These are phyloP conservation scores for Aspergillus awamori DNA, from an alignment of 2,329 filamentous ascomycete species.

Conservation along the genomic window DNA sequence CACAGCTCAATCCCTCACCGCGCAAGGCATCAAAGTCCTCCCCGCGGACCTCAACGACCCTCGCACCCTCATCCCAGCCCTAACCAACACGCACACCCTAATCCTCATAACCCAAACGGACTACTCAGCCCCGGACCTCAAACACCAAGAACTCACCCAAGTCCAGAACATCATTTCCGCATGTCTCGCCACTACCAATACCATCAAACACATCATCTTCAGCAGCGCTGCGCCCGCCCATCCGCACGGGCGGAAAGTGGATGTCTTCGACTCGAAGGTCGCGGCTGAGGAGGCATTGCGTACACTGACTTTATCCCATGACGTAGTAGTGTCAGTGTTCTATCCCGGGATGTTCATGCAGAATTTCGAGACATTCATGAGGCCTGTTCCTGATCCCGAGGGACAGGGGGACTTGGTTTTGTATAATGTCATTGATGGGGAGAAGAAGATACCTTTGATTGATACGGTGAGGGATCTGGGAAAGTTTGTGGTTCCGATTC, in stretches of 20 bases:
- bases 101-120: slow-evolving; percentile 19
- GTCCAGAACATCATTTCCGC: slow-evolving; percentile 33
- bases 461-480: slow-evolving; percentile 42
- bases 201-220: slow-evolving; percentile 35
- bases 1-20: slow-evolving; percentile 49
- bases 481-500: slow-evolving; percentile 40
- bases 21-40: slow-evolving; percentile 56
- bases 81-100: slow-evolving; percentile 53
- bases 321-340: slow-evolving; percentile 56
- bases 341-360: slow-evolving; percentile 60
- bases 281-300: slow-evolving; percentile 59
- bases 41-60: slow-evolving; percentile 55
- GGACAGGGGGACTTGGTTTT: slow-evolving; percentile 31
- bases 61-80: slow-evolving; percentile 34
- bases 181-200: slow-evolving; percentile 23
- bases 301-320: slow-evolving; percentile 42
- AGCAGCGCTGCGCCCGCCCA: slow-evolving; percentile 26
- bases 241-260: slow-evolving; percentile 29
- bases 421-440: slow-evolving; percentile 24
- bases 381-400: slow-evolving; percentile 14
- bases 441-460: slow-evolving; percentile 35
- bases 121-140: slow-evolving; percentile 27
- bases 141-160: slow-evolving; percentile 29
- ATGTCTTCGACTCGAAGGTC: slow-evolving; percentile 62
- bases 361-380: slow-evolving; percentile 43